phyloP scores from a whole-genome alignment of 2,329 filamentous ascomycete species.

The Alternaria sp. region DNA sequence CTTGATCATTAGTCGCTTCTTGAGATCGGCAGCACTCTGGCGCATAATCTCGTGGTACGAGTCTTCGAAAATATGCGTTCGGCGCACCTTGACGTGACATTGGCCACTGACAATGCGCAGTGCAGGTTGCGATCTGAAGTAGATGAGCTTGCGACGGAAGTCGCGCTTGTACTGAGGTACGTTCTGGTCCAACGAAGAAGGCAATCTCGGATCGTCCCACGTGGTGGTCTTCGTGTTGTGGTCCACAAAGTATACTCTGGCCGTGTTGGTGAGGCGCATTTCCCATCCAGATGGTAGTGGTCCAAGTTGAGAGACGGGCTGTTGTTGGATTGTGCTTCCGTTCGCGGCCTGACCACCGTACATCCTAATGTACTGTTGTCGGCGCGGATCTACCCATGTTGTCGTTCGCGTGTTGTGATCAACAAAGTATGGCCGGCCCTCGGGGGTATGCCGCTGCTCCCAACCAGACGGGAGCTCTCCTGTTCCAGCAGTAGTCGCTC shows the following conservation, averaged over 20 bases:
- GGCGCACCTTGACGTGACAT: slow-evolving; percentile 96
- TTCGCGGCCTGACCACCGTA: slow-evolving; percentile 83
- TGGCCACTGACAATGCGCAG: slow-evolving; percentile 94
- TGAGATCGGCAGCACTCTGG: slow-evolving; percentile 91
- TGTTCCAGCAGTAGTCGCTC: slow-evolving; percentile 90
- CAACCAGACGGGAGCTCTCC: slow-evolving; percentile 94
- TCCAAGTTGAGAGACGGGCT: slow-evolving; percentile 94
- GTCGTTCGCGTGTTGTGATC: slow-evolving; percentile 98
- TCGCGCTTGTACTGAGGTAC: slow-evolving; percentile 99
- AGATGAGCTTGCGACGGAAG: slow-evolving; percentile 96
- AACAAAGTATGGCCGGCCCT: slow-evolving; percentile 94
- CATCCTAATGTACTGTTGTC: slow-evolving; percentile 98
- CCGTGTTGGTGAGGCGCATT: slow-evolving; percentile 98
- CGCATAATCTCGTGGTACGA: slow-evolving; percentile 98
- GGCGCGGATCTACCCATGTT: slow-evolving; percentile 96
- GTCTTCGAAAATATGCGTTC: slow-evolving; percentile 98
- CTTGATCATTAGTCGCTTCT: slow-evolving; percentile 99
- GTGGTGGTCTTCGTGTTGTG: slow-evolving; percentile 99
- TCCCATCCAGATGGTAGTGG: slow-evolving; percentile 98
- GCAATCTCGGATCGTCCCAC: slow-evolving; percentile 95
- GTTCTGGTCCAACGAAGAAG: slow-evolving; percentile 95
- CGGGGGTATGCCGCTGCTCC: slow-evolving; percentile 95
- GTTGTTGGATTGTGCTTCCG: slow-evolving; percentile 89
- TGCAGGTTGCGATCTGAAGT: slow-evolving; percentile 97
- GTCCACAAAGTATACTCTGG: slow-evolving; percentile 97